A percentile compares a stretch with the other conserved stretches of the same genome.
These are phyloP conservation scores for Fusarium marasasianum DNA, from an alignment of 2,329 filamentous ascomycete species.

Conservation along the genomic window DNA sequence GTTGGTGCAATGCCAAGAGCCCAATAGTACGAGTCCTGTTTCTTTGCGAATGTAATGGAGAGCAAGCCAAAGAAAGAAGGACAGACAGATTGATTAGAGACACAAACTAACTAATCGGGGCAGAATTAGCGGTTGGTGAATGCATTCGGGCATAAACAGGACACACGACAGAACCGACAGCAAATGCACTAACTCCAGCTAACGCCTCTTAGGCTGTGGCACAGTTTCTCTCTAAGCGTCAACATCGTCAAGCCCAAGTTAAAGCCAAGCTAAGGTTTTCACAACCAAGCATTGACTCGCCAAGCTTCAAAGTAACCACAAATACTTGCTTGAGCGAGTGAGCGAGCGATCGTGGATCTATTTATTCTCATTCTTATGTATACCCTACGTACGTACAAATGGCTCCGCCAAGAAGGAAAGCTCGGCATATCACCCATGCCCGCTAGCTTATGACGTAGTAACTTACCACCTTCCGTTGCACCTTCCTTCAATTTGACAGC, in stretches of 20 bases:
- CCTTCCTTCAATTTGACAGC: constrained; percentile 1
- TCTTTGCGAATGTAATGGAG: background rate
- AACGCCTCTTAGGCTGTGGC: constrained; percentile 15
- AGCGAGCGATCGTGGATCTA: constrained; percentile 13
- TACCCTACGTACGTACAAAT: background rate
- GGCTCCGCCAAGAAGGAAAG: constrained; percentile 39
- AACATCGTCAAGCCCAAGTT: background rate
- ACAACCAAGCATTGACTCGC: constrained; percentile 23
- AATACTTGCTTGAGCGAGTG: constrained; percentile 12
- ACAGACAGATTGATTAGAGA: background rate
- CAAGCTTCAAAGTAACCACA: constrained; percentile 13
- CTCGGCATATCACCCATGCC: constrained; percentile 32
- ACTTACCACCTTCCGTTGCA: constrained; percentile 26
- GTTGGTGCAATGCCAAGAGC: constrained; percentile 18
- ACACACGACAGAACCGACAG: background rate
- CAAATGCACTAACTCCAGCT: constrained; percentile 13
- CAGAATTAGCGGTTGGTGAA: background rate
- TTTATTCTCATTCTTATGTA: constrained; percentile 5
- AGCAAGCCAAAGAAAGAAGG: background rate
- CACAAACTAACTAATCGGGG: background rate
- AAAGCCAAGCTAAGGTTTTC: constrained; percentile 12
- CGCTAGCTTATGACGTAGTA: constrained; percentile 39
- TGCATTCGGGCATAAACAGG: constrained; percentile 2
- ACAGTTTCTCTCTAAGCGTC: background rate
- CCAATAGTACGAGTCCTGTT: background rate